These are phyloP conservation scores for Cladosporium austrohemisphaericum DNA, from an alignment of 2,329 filamentous ascomycete genomes.

Conservation along the genomic window DNA sequence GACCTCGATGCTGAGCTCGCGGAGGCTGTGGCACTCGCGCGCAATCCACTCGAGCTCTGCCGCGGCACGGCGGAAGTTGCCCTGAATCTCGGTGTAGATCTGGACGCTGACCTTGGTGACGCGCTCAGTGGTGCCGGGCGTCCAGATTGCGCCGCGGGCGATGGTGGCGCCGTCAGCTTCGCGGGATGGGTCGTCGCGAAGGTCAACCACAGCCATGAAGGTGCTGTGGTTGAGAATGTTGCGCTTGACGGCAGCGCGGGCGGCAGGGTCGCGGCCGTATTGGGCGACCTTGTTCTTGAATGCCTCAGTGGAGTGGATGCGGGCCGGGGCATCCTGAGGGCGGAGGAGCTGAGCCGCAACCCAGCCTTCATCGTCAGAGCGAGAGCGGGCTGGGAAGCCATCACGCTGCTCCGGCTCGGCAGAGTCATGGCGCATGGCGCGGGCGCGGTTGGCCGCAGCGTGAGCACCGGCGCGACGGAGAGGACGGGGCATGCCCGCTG, in stretches of 20 bases:
- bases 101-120: not conserved
- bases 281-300: not conserved
- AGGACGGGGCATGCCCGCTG: not conserved
- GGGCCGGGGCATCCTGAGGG: not conserved
- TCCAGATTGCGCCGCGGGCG: conserved; percentile 4
- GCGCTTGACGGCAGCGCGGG: not conserved
- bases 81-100: not conserved
- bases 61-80: not conserved
- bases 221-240: conserved; percentile 4
- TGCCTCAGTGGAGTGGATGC: not conserved
- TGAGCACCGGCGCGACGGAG: not conserved
- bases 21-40: not conserved
- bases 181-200: not conserved
- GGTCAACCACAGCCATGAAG: conserved; percentile 1
- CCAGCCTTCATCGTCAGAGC: not conserved
- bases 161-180: not conserved
- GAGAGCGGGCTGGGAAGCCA: not conserved
- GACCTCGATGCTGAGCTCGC: not conserved
- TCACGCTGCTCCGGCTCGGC: too few relatives aligned
- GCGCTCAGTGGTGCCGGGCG: not conserved
- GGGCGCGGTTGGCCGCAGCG: too few relatives aligned
- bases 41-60: not conserved
- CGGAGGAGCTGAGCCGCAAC: not conserved
- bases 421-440: too few relatives aligned
- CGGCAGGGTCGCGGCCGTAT: conserved; percentile 7